Evolutionary conservation across 305 asterid genomes (phyloP), one percentile per base, ranked within the genome.

Genomic region (Galium porrigens): DNA sequence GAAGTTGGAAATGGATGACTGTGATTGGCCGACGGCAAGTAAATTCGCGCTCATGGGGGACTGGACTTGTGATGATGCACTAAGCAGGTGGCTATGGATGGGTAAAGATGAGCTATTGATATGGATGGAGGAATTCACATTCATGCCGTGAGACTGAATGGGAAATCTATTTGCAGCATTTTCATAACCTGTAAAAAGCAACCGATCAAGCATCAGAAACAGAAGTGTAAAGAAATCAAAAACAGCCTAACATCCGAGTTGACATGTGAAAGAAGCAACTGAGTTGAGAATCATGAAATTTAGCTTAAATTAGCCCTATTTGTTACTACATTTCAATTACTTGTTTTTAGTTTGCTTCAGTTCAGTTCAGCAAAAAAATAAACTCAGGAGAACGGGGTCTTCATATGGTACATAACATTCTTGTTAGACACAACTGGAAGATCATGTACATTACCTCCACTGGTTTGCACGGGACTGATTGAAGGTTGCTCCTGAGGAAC

Each of bases 11-110:
- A 77, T 56, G 69, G 87, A 70, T 52, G 95, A 72, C 68, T 68
- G 77, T 15, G 91, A 86, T 34, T 78, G 94, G 65, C 83, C 88
- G 55, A 84, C 84, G 61, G 95, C 92, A 69, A 88, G 79, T 64
- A 76, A 67, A 74, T 83, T 85, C 27, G 81, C 72, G 67, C 44
- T 80, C 64, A 77, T 77, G 20, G 83, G 70, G 32, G 82, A 72
- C 55, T 84, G 92, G 75, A 78, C 72, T 74, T 78, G 87, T 55
- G 80, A 81, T 29, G 75, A 63, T 29, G 84, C 52, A 69, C 76
- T 73, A 32, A 84, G 74, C 64, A 82, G 70, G 48, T 41, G 48
- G 48, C 4, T 41, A 51, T 81, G 87, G 55, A 70, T 58, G 69
- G 87, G 65, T 68, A 77, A 76, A 53, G 90, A 72, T 70, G 82